Evolutionary conservation across 768 basidiomycete species (phyloP), one percentile per base, ranked within the genome.

Genomic region (Boletus speciosus): DNA sequence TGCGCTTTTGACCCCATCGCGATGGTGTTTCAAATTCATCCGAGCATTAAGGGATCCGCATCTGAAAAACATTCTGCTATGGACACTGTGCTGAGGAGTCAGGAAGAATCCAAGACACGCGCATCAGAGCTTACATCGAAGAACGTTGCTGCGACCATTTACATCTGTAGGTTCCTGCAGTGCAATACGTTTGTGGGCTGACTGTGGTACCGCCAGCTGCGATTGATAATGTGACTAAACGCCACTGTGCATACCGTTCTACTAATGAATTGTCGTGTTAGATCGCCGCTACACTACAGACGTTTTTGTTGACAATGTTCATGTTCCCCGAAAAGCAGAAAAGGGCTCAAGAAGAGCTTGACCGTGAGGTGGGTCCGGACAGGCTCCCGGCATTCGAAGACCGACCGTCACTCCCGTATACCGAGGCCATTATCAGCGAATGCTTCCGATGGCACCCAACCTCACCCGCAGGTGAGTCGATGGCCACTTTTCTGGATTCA

Each of bases 261-360:
- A 37, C 19, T 48, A 29, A 38, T 38, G 16, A 11, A 4, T 27
- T 38, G 36, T n/a, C 38, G 4, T 29, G 63, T 76, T 45, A 64
- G 12, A 32, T 41, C 36, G 56, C 34, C 41, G 53, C 32, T 16
- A 54, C 49, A 3, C 23, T 41, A 8, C 47, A 59, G 16, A 49
- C 59, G 0, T 51, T 61, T 31, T 42, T 61, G 19, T 23, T 61
- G 19, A 58, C 57, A 5, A 56, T 61, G 59, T 53, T 43, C n/a
- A 49, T 62, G 32, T 60, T 47, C 34, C 62, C 61, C 12, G 55
- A 51, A 8, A 53, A 59, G 36, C 54, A 56, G 32, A 57, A 53
- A 47, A 62, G 52, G 35, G 61, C 57, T 8, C 61, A 61, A 31
- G 55, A 47, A 4, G 62, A 63, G 31, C 39, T 62, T n/a, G 47